These are phyloP conservation scores for Evernia prunastri DNA, from an alignment of 495 filamentous ascomycete species.

Conservation along the genomic window DNA sequence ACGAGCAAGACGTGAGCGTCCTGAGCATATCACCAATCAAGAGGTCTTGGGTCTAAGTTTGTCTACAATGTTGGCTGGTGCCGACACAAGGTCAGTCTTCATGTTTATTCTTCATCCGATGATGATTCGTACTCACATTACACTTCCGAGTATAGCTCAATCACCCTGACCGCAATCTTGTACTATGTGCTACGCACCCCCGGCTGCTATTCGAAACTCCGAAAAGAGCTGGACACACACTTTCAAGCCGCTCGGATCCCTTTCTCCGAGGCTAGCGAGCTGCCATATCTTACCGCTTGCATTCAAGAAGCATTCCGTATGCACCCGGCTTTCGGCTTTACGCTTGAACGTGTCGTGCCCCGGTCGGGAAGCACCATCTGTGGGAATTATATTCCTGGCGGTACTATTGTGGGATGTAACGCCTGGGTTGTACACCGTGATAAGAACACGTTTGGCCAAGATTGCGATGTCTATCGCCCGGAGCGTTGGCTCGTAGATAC, in stretches of 20 bases:
- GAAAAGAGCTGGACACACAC: slow-evolving; percentile 24
- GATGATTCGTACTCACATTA: not conserved
- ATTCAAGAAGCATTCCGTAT: slow-evolving; percentile 61
- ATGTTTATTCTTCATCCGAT: not conserved
- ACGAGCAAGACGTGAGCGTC: slow-evolving; percentile 41
- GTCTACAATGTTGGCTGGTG: slow-evolving; percentile 58
- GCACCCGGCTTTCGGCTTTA: slow-evolving; percentile 52
- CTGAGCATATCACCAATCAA: slow-evolving; percentile 58
- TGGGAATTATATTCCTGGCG: slow-evolving; percentile 46
- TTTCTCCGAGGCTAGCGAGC: slow-evolving; percentile 47
- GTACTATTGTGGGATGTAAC: slow-evolving; percentile 55
- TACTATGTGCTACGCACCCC: slow-evolving; percentile 57
- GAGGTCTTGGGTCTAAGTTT: slow-evolving; percentile 60
- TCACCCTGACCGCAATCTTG: slow-evolving; percentile 53
- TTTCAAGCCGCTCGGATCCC: slow-evolving; percentile 24
- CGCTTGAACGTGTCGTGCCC: slow-evolving; percentile 46
- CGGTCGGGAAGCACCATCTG: slow-evolving; percentile 28
- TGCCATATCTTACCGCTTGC: slow-evolving; percentile 57
- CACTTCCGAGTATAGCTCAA: slow-evolving; percentile 34
- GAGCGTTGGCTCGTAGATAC: slow-evolving; percentile 51
- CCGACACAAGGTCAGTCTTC: slow-evolving; percentile 46
- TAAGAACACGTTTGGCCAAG: slow-evolving; percentile 51
- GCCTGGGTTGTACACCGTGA: slow-evolving; percentile 57
- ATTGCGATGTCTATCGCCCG: slow-evolving; percentile 50
- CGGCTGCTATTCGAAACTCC: not conserved